Percentiles rank a stretch among this genome's conserved stretches.
These are phyloP conservation scores for Carex sylvatica DNA, from an alignment of 202 grass and related monocot genomes.

Conservation along the genomic window DNA sequence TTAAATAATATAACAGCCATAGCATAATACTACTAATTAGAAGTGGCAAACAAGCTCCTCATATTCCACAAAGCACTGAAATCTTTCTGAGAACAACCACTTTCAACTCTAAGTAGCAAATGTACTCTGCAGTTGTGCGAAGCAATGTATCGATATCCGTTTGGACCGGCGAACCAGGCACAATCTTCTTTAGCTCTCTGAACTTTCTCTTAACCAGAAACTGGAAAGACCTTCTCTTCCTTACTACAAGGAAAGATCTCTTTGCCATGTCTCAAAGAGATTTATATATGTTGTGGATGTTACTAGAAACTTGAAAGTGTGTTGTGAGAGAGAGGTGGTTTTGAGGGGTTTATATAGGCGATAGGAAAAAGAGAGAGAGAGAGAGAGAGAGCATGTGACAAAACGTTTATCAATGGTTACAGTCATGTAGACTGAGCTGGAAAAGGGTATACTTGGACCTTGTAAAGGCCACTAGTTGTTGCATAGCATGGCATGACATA, in stretches of 20 bases:
- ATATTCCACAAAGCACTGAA: constrained; percentile 37
- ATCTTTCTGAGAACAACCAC: constrained; percentile 45
- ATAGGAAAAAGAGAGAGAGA: not conserved
- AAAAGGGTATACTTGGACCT: constrained; percentile 32
- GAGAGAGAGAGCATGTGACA: constrained; percentile 32
- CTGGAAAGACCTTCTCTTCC: constrained; percentile 38
- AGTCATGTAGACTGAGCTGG: constrained; percentile 53
- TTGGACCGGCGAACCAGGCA: constrained; percentile 33
- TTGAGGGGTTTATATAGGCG: constrained; percentile 41
- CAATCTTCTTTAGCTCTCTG: constrained; percentile 63
- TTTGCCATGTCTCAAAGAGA: constrained; percentile 33
- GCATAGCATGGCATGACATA: constrained; percentile 13
- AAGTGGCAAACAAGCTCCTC: not conserved
- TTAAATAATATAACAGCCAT: constrained; percentile 18
- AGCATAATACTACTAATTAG: constrained; percentile 4
- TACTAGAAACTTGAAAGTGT: not conserved
- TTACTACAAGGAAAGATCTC: constrained; percentile 34
- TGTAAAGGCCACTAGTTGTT: constrained; percentile 34
- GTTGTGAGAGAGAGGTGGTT: constrained; percentile 20
- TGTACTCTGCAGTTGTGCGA: constrained; percentile 48
- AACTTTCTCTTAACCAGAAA: constrained; percentile 56
- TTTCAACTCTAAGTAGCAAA: constrained; percentile 62
- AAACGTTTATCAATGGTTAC: constrained; percentile 36
- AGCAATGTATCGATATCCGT: constrained; percentile 39
- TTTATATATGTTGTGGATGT: constrained; percentile 4